Evolutionary conservation across 768 basidiomycete genomes (phyloP).

Genomic region (Cystobasidium ongulense): DNA sequence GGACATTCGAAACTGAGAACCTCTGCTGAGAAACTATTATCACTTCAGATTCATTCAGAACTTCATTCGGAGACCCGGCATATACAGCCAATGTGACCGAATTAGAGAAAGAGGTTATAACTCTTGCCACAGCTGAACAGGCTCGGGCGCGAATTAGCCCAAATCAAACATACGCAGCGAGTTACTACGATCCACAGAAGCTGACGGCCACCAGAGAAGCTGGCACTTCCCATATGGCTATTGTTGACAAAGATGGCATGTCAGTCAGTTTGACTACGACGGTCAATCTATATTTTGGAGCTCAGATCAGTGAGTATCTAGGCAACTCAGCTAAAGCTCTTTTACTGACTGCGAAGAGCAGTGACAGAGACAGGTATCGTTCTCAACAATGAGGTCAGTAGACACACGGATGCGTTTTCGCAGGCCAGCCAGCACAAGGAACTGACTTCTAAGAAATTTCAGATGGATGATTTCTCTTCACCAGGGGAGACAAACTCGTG

Average conservation of each 20-base stretch:
- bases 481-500: constrained; percentile 38
- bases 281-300: constrained; percentile 41
- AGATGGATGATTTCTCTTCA: constrained; percentile 43
- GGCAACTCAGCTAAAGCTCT: background rate
- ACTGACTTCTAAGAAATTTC: no score
- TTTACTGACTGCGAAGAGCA: constrained; percentile 19
- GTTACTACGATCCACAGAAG: constrained; percentile 45
- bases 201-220: constrained; percentile 44
- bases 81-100: constrained; percentile 47
- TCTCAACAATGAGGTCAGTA: constrained; percentile 39
- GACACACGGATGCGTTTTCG: background rate
- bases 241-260: constrained; percentile 45
- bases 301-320: constrained; percentile 38
- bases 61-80: constrained; percentile 46
- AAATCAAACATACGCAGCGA: constrained; percentile 41
- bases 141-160: constrained; percentile 43
- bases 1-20: no score
- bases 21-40: background rate
- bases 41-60: constrained; percentile 35
- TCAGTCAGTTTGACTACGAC: constrained; percentile 44
- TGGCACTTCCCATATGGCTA: constrained; percentile 48
- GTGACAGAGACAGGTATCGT: constrained; percentile 42
- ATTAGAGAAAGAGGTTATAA: constrained; percentile 45
- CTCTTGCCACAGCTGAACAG: constrained; percentile 39
- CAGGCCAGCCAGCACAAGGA: no score